phyloP scores from a whole-genome alignment of 169 alveolate genomes.

The Neospora caninum region DNA sequence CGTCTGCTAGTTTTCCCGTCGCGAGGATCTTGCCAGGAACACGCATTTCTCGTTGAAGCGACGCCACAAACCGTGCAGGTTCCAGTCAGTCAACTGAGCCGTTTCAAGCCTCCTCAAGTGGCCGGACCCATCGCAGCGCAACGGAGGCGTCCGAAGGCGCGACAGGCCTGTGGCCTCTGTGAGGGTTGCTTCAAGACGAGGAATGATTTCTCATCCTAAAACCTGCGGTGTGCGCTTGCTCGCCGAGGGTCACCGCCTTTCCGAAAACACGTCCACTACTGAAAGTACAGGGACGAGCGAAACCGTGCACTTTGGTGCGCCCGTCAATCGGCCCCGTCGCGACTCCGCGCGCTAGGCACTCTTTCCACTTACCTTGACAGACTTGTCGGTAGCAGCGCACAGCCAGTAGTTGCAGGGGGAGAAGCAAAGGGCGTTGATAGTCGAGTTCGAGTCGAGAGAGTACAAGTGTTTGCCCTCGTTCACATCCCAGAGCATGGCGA shows the following conservation, averaged over 20 bases:
- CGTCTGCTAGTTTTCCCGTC: too few species aligned
- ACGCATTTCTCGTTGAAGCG: too few species aligned
- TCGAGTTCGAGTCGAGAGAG: conserved; percentile 91
- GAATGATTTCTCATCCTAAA: conserved; percentile 62
- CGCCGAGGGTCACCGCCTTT: background rate
- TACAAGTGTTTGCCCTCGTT: conserved; percentile 94
- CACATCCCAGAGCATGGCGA: conserved; percentile 95
- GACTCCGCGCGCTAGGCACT: too few species aligned
- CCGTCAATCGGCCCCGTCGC: too few species aligned
- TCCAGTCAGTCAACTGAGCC: too few species aligned
- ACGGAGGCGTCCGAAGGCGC: background rate
- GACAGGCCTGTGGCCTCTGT: background rate
- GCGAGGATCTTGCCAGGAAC: too few species aligned
- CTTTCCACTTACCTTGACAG: conserved; percentile 82
- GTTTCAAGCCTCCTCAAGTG: background rate
- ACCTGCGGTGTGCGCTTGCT: background rate
- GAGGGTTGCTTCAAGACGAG: conserved; percentile 51
- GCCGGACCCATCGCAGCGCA: background rate
- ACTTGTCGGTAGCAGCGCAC: conserved; percentile 95
- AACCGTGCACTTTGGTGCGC: background rate
- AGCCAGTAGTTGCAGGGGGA: conserved; percentile 97
- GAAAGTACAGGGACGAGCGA: background rate
- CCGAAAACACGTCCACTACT: too few species aligned
- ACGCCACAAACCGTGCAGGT: background rate
- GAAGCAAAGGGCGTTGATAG: conserved; percentile 94